These are phyloP conservation scores for Trichoderma citrinoviride DNA, from an alignment of 2,329 filamentous ascomycete genomes.

Conservation along the genomic window DNA sequence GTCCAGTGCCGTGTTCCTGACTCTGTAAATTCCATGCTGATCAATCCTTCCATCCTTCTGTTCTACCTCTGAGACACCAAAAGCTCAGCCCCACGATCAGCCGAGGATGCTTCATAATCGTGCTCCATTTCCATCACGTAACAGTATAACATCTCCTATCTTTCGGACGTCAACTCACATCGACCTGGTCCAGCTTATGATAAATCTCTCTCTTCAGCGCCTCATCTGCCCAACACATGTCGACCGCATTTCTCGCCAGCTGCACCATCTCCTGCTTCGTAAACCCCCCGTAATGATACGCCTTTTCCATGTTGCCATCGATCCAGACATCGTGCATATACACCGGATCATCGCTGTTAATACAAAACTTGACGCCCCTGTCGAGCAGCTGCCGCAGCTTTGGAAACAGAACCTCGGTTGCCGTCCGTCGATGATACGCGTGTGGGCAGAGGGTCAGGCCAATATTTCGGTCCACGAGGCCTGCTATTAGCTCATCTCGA, in stretches of 20 bases:
- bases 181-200: conserved; percentile 28
- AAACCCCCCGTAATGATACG: conserved; percentile 41
- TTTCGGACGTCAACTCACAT: not conserved
- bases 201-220: conserved; percentile 36
- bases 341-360: conserved; percentile 73
- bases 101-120: no score
- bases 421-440: conserved; percentile 25
- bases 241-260: conserved; percentile 43
- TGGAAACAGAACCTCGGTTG: conserved; percentile 49
- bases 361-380: conserved; percentile 62
- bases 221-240: conserved; percentile 46
- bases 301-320: conserved; percentile 45
- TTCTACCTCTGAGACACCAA: no score
- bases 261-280: conserved; percentile 42
- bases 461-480: conserved; percentile 53
- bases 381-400: conserved; percentile 59
- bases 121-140: no score
- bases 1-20: no score
- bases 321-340: conserved; percentile 62
- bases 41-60: no score
- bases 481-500: conserved; percentile 54
- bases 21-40: no score
- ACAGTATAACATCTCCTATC: no score
- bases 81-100: no score
- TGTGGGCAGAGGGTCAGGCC: conserved; percentile 67